Evolutionary conservation across 116 monocot genomes (phyloP), one percentile per base, ranked within the genome.

Genomic region (Zostera marina): DNA sequence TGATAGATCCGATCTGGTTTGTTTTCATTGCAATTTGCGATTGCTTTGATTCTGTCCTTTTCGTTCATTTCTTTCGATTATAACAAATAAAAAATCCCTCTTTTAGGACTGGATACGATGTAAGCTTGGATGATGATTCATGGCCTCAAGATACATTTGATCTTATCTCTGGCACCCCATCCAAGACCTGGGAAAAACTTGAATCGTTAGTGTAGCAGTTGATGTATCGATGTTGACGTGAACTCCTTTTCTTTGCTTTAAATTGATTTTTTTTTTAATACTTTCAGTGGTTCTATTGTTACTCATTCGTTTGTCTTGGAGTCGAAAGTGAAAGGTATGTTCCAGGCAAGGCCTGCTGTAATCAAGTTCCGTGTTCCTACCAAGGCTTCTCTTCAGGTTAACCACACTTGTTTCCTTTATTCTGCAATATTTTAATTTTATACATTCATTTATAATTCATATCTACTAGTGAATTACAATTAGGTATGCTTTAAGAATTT

Each of bases 51-150:
- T 51, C 20, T 21, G 16, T 0, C 4, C 20, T 49, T 15, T 49
- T 49, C 15, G 15, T 17, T 49, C 16, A 17, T 49, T 17, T 1
- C 15, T 15, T 26, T 26, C 32, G 32, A 32, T 32, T 32, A 32
- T 5, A 32, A 32, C 32, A 3, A 1, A 23, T 24, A 23, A 24
- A 44, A 23, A 47, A 21, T 46, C 23, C 46, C 41, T 47, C 26
- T 61, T 63, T 57, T 77, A 86, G 98, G 61, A 81, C 90, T 73
- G 98, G 90, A 22, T 90, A 98, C 83, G 98, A 98, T 79, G 85
- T 90, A 17, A 79, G 67, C 70, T 76, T 89, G 22, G 69, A 21
- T 61, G 98, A 98, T 68, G 86, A 90, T 76, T 73, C 67, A 63
- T 98, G 98, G 90, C 63, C 83, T 14, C 63, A 80, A 60, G 86